Base-by-base conservation (phyloP, 768 basidiomycete species). In the Boletus insuetus region DNA sequence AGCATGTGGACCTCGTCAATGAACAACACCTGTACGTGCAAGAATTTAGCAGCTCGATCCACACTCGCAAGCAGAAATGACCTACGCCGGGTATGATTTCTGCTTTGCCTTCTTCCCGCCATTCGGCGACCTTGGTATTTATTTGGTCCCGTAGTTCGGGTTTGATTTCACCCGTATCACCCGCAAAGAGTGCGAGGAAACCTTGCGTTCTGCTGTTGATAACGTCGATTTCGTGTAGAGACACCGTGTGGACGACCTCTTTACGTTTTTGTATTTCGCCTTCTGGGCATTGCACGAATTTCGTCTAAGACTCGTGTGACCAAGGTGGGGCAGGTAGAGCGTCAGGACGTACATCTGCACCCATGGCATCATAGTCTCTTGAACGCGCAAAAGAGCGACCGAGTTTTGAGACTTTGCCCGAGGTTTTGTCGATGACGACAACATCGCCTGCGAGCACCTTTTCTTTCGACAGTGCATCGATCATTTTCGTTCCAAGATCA, bases 1-100 rank as follows among this genome's bases (percentile, higher is more conserved):
- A 99, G 86, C 96, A 99, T 99, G 79, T 98, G 96, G 13, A 98
- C 96, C 75, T 98, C 96, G 73, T 98, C 96, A 63, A 98, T 97
- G 78, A 98, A 98, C 13, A 97, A 78, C n/a, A 97, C 92, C 92
- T 95, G 63, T 8, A 22, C 13, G 39, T 8, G 17, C 10, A 24
- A 24, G 3, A 3, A 0, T 17, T 53, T n/a, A 51, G 32, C 32
- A 38, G 13, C 12, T 46, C 19, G 12, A 53, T 19, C 3, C 16
- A 34, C 2, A 17, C 3, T 13, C 11, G 12, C 12, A 6, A 32
- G n/a, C 13, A 12, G 40, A 26, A 20, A 32, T 56, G 40, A 82
- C 84, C 47, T 67, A 96, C 96, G 4, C 96, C 96, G 37, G 96
- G 96, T 4, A 98, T 89, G 54, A 98, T 93, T 69, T 94, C 94